Evolutionary conservation across 2,329 filamentous ascomycete species (phyloP), one percentile per base, ranked within the genome.

Genomic region (Neospermospora avenae): DNA sequence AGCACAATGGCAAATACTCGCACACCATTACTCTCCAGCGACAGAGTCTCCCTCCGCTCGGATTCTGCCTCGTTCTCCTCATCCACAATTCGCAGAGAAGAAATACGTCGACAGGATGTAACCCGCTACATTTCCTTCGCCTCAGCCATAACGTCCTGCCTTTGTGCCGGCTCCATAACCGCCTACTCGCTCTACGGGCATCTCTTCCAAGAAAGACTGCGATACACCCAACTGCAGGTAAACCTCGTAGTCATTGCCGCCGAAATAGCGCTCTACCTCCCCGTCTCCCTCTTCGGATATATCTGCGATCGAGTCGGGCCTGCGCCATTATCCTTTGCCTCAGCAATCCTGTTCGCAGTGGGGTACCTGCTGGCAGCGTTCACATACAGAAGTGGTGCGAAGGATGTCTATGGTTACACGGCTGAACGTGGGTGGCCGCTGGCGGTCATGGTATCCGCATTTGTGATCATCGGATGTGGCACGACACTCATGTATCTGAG

Each of bases 101-200:
- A 65, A 56, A 54, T 48, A 22, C 59, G 60, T 52, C 59, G 66
- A 25, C 66, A 64, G 52, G 63, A 72, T 41, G 44, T 70, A 10
- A 65, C 59, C 13, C 66, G 71, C 58, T 72, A 72, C 65, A 58
- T 82, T 48, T 80, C 84, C 58, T 85, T 86, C 68, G 65, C 80
- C 28, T 77, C 78, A 22, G 80, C 84, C 28, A 79, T 86, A 31
- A 64, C 84, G 16, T 79, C 80, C 16, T 79, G 84, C 14, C 82
- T 97, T 34, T 95, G 90, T 73, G 93, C 92, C 31, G 95, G 93
- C 63, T 96, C 91, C 70, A 91, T 98, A 70, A 92, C 91, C 53
- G 90, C 92, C 52, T 99, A 95, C 78, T 96, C 92, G 37, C 85
- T 99, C 34, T 99, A 98, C 74, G 95, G 90, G 8, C 93, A 91